Evolutionary conservation across 768 basidiomycete species (phyloP), one percentile per base, ranked within the genome.

Genomic region (Boletus rubropictus): DNA sequence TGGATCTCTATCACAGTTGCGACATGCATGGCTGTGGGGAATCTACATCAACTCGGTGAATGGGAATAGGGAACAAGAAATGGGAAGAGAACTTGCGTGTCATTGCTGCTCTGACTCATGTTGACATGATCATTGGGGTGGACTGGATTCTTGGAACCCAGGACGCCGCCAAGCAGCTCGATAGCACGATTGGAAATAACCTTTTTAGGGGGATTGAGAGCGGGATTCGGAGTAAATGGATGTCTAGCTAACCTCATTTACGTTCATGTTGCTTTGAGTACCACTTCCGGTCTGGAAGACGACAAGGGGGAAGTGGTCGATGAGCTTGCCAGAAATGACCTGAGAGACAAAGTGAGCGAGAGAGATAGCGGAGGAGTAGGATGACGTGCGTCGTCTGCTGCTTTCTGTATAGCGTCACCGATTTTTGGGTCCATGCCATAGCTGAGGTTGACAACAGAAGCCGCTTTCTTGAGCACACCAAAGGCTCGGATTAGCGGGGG

Each of bases 101-200:
- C 96, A 62, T 99, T 99, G 62, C 91, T 94, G 55, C 91, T 95
- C 69, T 98, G 95, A 67, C 90, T 92, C 88, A 87, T 95, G 75
- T 99, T 99, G 59, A 97, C 94, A 69, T 99, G 96, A 64, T 99
- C 96, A 68, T 99, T 99, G 31, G 96, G 96, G 66, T 99, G 96
- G 2, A 99, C 94, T 8, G 96, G 96, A 59, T 77, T 90, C 77
- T 98, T 99, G 38, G 89, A 91, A 28, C 96, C 96, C 47, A 97
- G 75, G 70, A 93, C 78, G 15, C 96, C 96, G 7, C 96, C 96
- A 50, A 98, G 82, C 51, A 96, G 72, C 72, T 99, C 92, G 61
- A 98, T 99, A 28, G 96, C 96, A 49, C 95, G 84, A 68, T 99
- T 99, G 21, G 94, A 95, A 63, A 99, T 94, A 59, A 97, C 94